phyloP scores from a whole-genome alignment of 371 early-diverging fungal species.

The Actinomucor elegans region DNA sequence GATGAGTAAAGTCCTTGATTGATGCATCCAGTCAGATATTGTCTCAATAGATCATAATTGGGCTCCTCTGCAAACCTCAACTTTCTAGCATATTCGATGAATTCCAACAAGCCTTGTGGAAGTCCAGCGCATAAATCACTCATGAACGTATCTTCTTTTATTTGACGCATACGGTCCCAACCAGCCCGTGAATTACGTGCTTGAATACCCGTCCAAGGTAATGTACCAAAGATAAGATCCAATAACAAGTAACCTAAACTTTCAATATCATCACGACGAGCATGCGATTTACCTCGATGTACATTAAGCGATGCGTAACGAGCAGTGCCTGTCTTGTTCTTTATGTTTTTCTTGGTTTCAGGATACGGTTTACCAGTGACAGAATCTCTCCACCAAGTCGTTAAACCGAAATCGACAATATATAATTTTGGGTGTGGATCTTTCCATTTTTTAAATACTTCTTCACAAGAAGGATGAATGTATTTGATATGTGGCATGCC shows the following conservation, averaged over 20 bases:
- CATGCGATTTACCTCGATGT: slow-evolving; percentile 56
- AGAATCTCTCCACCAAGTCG: slow-evolving; percentile 49
- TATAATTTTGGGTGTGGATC: slow-evolving; percentile 26
- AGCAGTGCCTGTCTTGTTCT: slow-evolving; percentile 63
- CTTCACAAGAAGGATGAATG: slow-evolving; percentile 22
- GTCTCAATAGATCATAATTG: slow-evolving; percentile 74
- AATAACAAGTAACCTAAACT: slow-evolving; percentile 59
- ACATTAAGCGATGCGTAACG: slow-evolving; percentile 65
- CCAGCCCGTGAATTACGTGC: slow-evolving; percentile 58
- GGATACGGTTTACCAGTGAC: slow-evolving; percentile 44
- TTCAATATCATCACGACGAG: slow-evolving; percentile 66
- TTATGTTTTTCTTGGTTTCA: slow-evolving; percentile 37
- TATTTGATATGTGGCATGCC: slow-evolving; percentile 21
- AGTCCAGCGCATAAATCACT: slow-evolving; percentile 57
- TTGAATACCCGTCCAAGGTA: slow-evolving; percentile 67
- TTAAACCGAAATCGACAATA: slow-evolving; percentile 62
- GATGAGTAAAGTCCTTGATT: slow-evolving; percentile 30
- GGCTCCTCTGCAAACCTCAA: slow-evolving; percentile 89
- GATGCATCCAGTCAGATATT: slow-evolving; percentile 37
- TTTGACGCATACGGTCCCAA: slow-evolving; percentile 62
- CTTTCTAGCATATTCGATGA: slow-evolving; percentile 73
- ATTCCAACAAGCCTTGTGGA: slow-evolving; percentile 58
- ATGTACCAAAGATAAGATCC: slow-evolving; percentile 53
- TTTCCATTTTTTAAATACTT: slow-evolving; percentile 28
- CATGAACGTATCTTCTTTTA: slow-evolving; percentile 54